These are phyloP conservation scores for Saitoella complicata DNA, from an alignment of 805 yeast species.

Conservation along the genomic window DNA sequence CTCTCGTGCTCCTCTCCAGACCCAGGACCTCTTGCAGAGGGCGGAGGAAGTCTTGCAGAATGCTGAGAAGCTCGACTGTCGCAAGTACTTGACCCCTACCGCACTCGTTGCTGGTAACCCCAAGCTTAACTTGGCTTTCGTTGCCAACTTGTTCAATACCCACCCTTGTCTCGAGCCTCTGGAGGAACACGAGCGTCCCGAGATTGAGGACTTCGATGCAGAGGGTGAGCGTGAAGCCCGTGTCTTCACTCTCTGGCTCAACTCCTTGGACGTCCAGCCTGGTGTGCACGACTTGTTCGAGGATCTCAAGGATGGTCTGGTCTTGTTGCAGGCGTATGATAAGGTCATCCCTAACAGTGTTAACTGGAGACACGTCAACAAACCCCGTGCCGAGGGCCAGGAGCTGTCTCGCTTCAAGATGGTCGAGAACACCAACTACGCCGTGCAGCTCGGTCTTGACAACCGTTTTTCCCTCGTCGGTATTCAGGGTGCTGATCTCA, in stretches of 20 bases:
- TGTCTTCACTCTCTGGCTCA: constrained; percentile 94
- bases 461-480: constrained; percentile 90
- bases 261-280: constrained; percentile 90
- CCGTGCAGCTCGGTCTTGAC: constrained; percentile 90
- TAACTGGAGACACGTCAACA: constrained; percentile 61
- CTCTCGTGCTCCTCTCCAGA: constrained; percentile 68
- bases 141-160: constrained; percentile 91
- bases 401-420: constrained; percentile 87
- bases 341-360: constrained; percentile 92
- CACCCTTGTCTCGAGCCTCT: constrained; percentile 94
- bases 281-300: constrained; percentile 83
- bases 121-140: constrained; percentile 88
- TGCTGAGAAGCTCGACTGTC: constrained; percentile 81
- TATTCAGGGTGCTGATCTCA: constrained; percentile 93
- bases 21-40: constrained; percentile 53
- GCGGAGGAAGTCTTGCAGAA: constrained; percentile 76
- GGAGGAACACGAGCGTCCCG: constrained; percentile 79
- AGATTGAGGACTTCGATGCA: constrained; percentile 95
- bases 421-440: constrained; percentile 91
- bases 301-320: constrained; percentile 84
- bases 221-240: constrained; percentile 99
- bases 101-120: constrained; percentile 93
- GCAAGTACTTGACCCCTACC: constrained; percentile 88
- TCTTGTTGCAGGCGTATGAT: constrained; percentile 81
- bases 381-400: constrained; percentile 56